phyloP scores from a whole-genome alignment of 768 basidiomycete genomes.

The Hygrophoropsis aurantiaca region DNA sequence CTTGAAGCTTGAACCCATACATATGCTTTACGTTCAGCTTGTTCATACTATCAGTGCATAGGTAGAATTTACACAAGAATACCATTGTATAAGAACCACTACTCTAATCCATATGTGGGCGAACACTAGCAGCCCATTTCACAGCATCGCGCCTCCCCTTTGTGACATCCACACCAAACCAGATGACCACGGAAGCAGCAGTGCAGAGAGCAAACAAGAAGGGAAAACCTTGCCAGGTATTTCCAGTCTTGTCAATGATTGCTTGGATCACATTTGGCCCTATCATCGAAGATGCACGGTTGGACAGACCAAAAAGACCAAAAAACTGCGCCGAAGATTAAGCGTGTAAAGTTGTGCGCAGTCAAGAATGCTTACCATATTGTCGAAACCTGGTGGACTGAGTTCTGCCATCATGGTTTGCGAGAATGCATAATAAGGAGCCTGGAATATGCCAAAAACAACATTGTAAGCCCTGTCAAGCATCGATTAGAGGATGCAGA shows the following conservation, averaged over 20 bases:
- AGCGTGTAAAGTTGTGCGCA: not conserved
- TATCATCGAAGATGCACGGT: conserved; percentile 83
- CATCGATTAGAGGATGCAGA: conserved; percentile 3
- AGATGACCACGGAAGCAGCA: conserved; percentile 69
- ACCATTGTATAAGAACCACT: not conserved
- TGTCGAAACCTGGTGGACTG: conserved; percentile 84
- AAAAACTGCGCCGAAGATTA: conserved; percentile 59
- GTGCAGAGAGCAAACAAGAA: conserved; percentile 76
- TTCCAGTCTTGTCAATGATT: conserved; percentile 69
- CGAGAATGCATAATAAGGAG: conserved; percentile 84
- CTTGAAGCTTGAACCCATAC: not conserved
- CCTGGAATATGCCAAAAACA: conserved; percentile 79
- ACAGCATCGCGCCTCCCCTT: conserved; percentile 65
- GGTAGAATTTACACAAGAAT: too few species aligned
- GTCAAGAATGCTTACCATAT: conserved; percentile 48
- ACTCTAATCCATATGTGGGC: conserved; percentile 1
- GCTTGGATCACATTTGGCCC: conserved; percentile 85
- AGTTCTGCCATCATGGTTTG: conserved; percentile 91
- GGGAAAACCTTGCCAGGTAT: conserved; percentile 84
- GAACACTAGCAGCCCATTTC: conserved; percentile 46
- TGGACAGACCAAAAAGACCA: conserved; percentile 81
- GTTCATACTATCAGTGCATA: too few species aligned
- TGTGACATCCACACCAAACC: conserved; percentile 67
- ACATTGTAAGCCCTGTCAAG: conserved; percentile 70
- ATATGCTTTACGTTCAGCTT: too few species aligned